Percentiles rank a stretch among this genome's conserved stretches.
Conservation (phyloP, 129 eudicot genomes). For the Logfia minima region DNA sequence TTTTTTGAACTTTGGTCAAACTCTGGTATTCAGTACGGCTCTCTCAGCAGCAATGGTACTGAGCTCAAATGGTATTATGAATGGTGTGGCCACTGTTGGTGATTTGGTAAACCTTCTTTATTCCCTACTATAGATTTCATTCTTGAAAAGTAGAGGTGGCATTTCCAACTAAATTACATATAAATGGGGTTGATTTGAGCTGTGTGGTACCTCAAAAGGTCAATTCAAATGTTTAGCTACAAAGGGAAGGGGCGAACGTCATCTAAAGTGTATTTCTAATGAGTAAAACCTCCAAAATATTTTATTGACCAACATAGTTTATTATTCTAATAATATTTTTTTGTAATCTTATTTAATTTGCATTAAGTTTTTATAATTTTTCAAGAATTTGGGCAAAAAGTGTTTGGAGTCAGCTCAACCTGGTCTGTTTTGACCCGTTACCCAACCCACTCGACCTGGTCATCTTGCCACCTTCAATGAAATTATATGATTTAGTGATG, state of each 20-base stretch:
- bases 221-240: background rate
- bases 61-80: constrained; percentile 81
- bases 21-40: constrained; percentile 76
- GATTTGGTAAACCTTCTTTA: constrained; percentile 65
- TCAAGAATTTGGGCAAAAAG: background rate
- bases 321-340: background rate
- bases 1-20: constrained; percentile 85
- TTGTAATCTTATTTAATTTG: too few relatives aligned
- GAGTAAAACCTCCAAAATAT: background rate
- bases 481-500: constrained; percentile 7
- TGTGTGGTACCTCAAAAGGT: background rate
- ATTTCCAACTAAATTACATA: background rate
- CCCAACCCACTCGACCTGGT: background rate
- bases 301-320: background rate
- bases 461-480: background rate
- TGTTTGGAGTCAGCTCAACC: background rate
- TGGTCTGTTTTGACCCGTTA: background rate
- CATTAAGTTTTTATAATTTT: background rate
- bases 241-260: background rate
- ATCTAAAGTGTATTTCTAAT: background rate
- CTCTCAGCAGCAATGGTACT: constrained; percentile 87
- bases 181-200: background rate
- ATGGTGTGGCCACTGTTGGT: constrained; percentile 81
- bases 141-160: background rate
- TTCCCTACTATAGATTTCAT: constrained; percentile 10